A percentile compares a stretch with the other conserved stretches of the same genome.
phyloP scores from a whole-genome alignment of 768 basidiomycete species.

The Termitomyces sp. region DNA sequence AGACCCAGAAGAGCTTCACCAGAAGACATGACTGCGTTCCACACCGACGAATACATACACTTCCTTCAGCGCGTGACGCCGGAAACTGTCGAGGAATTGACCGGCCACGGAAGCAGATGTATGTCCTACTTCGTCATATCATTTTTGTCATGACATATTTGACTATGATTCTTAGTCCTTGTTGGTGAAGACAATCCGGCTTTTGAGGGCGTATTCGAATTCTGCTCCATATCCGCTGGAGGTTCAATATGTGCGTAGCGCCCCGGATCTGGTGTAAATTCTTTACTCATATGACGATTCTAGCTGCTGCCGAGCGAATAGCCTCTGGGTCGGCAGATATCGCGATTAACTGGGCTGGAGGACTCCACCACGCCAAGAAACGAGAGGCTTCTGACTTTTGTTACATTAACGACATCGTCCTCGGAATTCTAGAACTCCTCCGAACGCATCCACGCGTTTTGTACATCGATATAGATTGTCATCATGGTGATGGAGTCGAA shows the following conservation, averaged over 20 bases:
- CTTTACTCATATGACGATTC: neutral
- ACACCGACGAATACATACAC: slow-evolving; percentile 97
- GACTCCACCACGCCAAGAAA: slow-evolving; percentile 99
- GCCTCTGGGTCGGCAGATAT: slow-evolving; percentile 86
- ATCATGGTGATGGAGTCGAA: slow-evolving; percentile 98
- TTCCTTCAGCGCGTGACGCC: slow-evolving; percentile 87
- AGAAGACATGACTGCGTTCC: slow-evolving; percentile 87
- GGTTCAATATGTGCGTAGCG: slow-evolving; percentile 79
- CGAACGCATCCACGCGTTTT: slow-evolving; percentile 82
- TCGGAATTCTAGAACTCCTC: slow-evolving; percentile 91
- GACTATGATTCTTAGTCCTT: slow-evolving; percentile 33
- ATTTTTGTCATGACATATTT: neutral
- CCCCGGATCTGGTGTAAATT: neutral
- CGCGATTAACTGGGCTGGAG: slow-evolving; percentile 97
- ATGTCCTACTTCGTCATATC: slow-evolving; percentile 23
- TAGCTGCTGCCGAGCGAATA: slow-evolving; percentile 80
- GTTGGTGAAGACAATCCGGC: slow-evolving; percentile 95
- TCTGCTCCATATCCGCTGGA: slow-evolving; percentile 94
- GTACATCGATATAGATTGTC: slow-evolving; percentile 97
- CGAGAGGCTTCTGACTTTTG: slow-evolving; percentile 97
- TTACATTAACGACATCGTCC: slow-evolving; percentile 98
- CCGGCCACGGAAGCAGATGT: slow-evolving; percentile 85
- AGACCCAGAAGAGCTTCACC: slow-evolving; percentile 67
- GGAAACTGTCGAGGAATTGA: slow-evolving; percentile 85
- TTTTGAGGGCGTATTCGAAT: slow-evolving; percentile 96